phyloP scores from a whole-genome alignment of 768 basidiomycete genomes.

The Cantharellus cinnabarinus region DNA sequence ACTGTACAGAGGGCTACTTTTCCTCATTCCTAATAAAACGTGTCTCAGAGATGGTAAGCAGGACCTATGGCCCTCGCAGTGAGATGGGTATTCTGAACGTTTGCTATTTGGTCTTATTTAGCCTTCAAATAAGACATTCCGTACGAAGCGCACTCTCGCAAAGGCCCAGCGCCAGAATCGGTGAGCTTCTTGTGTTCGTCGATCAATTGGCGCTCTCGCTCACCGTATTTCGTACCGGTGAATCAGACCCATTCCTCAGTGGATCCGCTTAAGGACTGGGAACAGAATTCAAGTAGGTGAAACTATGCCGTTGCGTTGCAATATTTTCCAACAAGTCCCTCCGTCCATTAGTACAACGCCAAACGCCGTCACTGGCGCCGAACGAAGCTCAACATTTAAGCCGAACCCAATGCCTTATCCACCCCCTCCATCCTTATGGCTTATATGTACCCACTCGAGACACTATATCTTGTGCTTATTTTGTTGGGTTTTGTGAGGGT shows the following conservation, averaged over 20 bases:
- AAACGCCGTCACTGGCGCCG: constrained; percentile 99
- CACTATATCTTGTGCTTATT: too few relatives aligned
- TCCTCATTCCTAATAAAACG: too few relatives aligned
- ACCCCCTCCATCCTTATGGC: too few relatives aligned
- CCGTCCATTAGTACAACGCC: constrained; percentile 51
- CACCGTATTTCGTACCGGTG: not conserved
- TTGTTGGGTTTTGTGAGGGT: too few relatives aligned
- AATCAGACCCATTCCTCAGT: constrained; percentile 84
- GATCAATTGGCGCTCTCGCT: not conserved
- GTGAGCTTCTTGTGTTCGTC: constrained; percentile 23
- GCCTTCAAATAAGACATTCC: constrained; percentile 99
- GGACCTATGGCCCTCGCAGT: too few relatives aligned
- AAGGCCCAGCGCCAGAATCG: constrained; percentile 94
- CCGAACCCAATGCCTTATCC: not conserved
- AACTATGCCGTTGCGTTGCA: constrained; percentile 1
- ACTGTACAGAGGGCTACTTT: too few relatives aligned
- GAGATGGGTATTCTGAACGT: too few relatives aligned
- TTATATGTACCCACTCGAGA: too few relatives aligned
- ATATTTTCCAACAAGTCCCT: not conserved
- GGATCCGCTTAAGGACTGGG: constrained; percentile 96
- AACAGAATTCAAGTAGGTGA: constrained; percentile 68
- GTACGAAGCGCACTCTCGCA: constrained; percentile 90
- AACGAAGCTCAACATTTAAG: constrained; percentile 92
- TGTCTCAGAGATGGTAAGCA: not conserved
- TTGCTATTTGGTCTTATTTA: constrained; percentile 16